Conservation (phyloP, 257 asterid species). For the Ajuga chamaepitys region DNA sequence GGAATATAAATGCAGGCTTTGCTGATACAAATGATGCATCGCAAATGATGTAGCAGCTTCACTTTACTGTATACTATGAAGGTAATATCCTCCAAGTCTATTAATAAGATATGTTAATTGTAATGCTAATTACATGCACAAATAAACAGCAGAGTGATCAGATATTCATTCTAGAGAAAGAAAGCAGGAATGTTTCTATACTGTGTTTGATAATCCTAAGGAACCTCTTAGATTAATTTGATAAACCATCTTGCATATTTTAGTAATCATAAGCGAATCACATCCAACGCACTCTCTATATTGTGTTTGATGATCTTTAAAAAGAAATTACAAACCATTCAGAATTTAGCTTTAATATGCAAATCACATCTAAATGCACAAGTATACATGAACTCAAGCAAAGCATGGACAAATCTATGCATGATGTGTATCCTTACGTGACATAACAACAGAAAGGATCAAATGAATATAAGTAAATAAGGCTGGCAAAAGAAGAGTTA, state of each 20-base stretch:
- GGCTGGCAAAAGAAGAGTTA: background rate
- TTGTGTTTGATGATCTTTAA: no score
- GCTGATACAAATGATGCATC: background rate
- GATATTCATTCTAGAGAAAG: background rate
- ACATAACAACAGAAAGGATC: background rate
- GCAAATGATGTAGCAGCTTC: no score
- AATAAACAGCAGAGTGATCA: constrained; percentile 4
- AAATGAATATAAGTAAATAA: background rate
- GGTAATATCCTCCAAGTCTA: no score
- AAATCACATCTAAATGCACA: background rate
- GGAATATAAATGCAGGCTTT: background rate
- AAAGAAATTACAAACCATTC: no score
- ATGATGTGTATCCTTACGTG: background rate
- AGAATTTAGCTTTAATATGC: background rate
- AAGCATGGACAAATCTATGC: background rate
- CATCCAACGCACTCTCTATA: no score
- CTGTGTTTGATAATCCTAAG: background rate
- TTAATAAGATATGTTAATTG: no score
- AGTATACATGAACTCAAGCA: background rate
- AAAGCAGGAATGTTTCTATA: background rate
- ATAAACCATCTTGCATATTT: background rate
- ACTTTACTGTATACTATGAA: no score
- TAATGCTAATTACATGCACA: background rate
- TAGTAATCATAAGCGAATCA: no score
- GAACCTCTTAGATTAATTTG: background rate